A percentile compares a stretch with the other conserved stretches of the same genome.
phyloP scores from a whole-genome alignment of 163 green algal genomes.

The Botryococcus braunii region DNA sequence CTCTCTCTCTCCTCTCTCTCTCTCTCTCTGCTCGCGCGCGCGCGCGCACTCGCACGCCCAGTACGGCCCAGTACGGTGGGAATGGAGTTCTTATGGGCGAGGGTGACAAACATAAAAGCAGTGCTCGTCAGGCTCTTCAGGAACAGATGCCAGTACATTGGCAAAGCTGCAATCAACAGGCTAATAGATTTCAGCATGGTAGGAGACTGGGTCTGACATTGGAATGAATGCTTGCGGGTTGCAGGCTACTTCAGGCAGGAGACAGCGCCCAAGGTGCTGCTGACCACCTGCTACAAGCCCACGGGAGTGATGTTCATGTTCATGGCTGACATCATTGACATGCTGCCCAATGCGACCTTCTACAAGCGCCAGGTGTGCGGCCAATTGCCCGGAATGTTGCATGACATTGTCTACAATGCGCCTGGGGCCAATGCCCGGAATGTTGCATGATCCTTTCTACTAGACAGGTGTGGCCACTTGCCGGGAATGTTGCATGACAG shows the following conservation, averaged over 20 bases:
- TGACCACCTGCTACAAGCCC: conserved; percentile 86
- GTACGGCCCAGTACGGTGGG: too few species aligned
- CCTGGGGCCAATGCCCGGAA: neutral
- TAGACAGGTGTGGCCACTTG: too few species aligned
- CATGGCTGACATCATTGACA: conserved; percentile 77
- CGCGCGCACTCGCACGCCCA: too few species aligned
- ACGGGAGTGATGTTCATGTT: conserved; percentile 81
- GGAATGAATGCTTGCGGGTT: neutral
- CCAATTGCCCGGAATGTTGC: neutral
- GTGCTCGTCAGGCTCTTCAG: neutral
- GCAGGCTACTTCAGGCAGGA: conserved; percentile 63
- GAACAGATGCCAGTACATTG: too few species aligned
- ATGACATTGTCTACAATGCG: too few species aligned
- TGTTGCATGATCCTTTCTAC: too few species aligned
- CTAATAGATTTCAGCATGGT: neutral
- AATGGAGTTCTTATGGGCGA: too few species aligned
- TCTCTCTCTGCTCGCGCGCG: too few species aligned
- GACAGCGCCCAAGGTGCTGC: conserved; percentile 74
- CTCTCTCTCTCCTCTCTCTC: too few species aligned
- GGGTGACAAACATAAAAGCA: too few species aligned
- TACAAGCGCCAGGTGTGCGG: conserved; percentile 69
- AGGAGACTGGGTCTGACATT: neutral
- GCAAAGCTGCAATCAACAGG: neutral
- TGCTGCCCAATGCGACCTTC: conserved; percentile 81
- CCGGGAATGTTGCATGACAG: neutral